These are phyloP conservation scores for Lactarius indigo DNA, from an alignment of 768 basidiomycete genomes.

Conservation along the genomic window DNA sequence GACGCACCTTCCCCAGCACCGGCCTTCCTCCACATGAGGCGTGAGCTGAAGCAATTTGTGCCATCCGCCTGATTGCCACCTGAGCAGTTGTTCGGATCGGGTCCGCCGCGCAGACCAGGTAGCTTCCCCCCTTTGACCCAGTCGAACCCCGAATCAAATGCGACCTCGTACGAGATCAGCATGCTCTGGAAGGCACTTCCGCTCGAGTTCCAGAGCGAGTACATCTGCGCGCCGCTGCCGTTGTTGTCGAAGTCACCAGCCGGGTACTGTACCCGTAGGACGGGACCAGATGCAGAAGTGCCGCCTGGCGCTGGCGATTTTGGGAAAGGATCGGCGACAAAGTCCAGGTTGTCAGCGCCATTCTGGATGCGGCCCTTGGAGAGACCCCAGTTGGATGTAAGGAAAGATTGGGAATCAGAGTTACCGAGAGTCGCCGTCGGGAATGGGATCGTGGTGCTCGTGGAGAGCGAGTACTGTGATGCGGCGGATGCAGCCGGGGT, in stretches of 20 bases:
- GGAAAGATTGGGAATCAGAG: constrained; percentile 45
- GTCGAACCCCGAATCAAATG: constrained; percentile 60
- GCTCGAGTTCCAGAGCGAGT: constrained; percentile 62
- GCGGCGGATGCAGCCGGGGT: constrained; percentile 35
- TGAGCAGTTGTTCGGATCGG: constrained; percentile 58
- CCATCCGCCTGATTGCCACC: constrained; percentile 66
- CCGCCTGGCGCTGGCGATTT: constrained; percentile 37
- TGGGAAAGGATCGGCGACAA: constrained; percentile 68
- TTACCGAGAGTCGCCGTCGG: constrained; percentile 57
- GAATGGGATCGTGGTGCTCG: constrained; percentile 61
- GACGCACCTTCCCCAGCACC: constrained; percentile 67
- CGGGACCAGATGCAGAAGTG: constrained; percentile 35
- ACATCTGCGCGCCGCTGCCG: constrained; percentile 65
- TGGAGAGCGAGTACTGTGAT: constrained; percentile 49
- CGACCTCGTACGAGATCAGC: constrained; percentile 71
- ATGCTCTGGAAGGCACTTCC: constrained; percentile 60
- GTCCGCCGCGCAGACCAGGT: constrained; percentile 70
- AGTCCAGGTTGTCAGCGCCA: constrained; percentile 50
- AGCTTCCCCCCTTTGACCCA: constrained; percentile 79
- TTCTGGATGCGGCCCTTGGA: constrained; percentile 60
- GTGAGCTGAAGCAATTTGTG: constrained; percentile 64
- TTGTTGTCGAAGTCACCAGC: constrained; percentile 54
- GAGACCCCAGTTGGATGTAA: constrained; percentile 58
- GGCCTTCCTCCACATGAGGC: constrained; percentile 71
- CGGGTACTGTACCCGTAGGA: constrained; percentile 62